Base-by-base conservation (phyloP, 148 eudicot genomes). In the Chenopodium formosanum region DNA sequence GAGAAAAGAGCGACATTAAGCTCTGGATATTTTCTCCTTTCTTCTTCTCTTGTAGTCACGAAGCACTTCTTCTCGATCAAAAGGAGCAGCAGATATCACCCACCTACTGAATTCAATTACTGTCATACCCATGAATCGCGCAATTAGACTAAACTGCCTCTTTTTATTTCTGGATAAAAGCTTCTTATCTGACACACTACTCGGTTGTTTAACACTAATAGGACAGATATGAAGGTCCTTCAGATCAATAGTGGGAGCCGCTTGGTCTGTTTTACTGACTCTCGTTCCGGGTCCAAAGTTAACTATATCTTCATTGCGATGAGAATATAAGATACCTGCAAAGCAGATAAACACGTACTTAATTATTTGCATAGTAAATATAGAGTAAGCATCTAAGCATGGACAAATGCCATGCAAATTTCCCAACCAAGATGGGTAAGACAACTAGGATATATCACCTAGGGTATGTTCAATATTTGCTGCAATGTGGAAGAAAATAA, bases 261-360 rank as follows among this genome's bases (percentile, higher is more conserved):
- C 66, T 20, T 50, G 67, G 50, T 65, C 67, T 53, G 81, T 81
- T 80, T 74, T 62, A 66, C 77, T 40, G n/a, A 23, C 81, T 75
- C 81, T 79, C 46, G 9, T 68, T 27, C 85, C 86, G 31, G 85
- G 82, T 78, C 94, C 85, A 64, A 79, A 73, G 86, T 92, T 94
- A 58, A 96, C 91, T 53, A 96, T 77, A 73, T 96, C 92, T 85
- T 91, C 97, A 73, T 94, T 90, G 9, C 97, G 95, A 84, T 96
- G 99, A 76, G 97, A 90, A 85, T 96, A 94, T 50, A 94, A 84
- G 80, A 92, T 89, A 82, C 99, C 99, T 96, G 82, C 76, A 67
- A 83, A 37, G 81, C 73, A 53, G 46, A 71, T 76, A 17, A 81
- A 27, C 62, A 12, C 48, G 13, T n/a, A 12, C 0, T 75, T 58